These are phyloP conservation scores for Mycena epipterygia DNA, from an alignment of 768 basidiomycete species.

Conservation along the genomic window DNA sequence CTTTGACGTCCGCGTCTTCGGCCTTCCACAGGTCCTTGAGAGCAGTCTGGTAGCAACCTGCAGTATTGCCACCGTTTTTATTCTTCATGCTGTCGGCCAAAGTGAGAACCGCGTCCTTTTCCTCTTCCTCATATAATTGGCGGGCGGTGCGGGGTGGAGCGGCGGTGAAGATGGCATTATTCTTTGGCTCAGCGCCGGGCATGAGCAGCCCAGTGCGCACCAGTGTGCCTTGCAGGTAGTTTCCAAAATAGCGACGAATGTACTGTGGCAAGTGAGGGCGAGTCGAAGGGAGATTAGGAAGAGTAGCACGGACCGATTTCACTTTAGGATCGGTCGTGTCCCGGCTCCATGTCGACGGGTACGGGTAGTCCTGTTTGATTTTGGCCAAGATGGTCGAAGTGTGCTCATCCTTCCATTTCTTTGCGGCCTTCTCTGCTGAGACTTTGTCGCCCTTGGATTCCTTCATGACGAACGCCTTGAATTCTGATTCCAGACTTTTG, in stretches of 20 bases:
- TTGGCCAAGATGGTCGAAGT: not conserved
- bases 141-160: not conserved
- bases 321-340: not conserved
- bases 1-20: not conserved
- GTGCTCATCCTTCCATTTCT: not conserved
- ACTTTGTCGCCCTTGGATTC: not conserved
- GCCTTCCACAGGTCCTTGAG: not conserved
- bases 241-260: not conserved
- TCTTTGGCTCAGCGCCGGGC: not conserved
- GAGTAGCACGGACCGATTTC: not conserved
- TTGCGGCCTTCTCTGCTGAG: not conserved
- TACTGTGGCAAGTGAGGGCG: not conserved
- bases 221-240: not conserved
- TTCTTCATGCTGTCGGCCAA: not conserved
- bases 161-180: not conserved
- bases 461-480: not conserved
- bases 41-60: not conserved
- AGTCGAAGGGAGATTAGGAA: not conserved
- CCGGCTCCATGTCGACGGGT: not conserved
- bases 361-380: not conserved
- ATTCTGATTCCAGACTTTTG: not conserved
- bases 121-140: not conserved
- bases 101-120: not conserved
- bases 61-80: not conserved
- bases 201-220: not conserved